A percentile compares a stretch with the other conserved stretches of the same genome.
Evolutionary conservation across 2,329 filamentous ascomycete species (phyloP).

Genomic region (Trichoderma citrinoviride): DNA sequence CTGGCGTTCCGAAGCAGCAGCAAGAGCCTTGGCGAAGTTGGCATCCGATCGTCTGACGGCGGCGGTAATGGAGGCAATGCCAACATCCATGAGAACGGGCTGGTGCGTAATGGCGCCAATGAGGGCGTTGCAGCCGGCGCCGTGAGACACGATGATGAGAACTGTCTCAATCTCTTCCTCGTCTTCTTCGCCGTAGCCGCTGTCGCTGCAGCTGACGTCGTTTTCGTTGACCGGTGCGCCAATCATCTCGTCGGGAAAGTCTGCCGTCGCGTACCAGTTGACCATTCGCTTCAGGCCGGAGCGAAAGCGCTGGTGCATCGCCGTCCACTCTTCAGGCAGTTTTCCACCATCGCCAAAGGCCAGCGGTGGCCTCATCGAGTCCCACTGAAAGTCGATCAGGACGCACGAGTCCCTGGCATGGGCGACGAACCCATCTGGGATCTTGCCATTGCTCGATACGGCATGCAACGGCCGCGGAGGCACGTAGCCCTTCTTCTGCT

Average conservation of each 20-base stretch:
- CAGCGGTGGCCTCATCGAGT: conserved; percentile 76
- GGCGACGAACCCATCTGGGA: conserved; percentile 82
- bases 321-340: conserved; percentile 90
- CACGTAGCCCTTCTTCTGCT: conserved; percentile 55
- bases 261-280: conserved; percentile 70
- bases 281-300: conserved; percentile 75
- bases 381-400: conserved; percentile 92
- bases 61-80: conserved; percentile 88
- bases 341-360: conserved; percentile 86
- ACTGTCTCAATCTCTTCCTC: conserved; percentile 72
- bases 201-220: conserved; percentile 29
- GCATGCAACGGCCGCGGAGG: conserved; percentile 81
- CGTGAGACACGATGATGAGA: conserved; percentile 86
- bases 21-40: conserved; percentile 38
- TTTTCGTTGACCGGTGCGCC: conserved; percentile 38
- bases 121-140: conserved; percentile 91
- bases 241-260: conserved; percentile 51
- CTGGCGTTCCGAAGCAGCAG: conserved; percentile 28
- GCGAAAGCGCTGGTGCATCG: conserved; percentile 89
- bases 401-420: conserved; percentile 87
- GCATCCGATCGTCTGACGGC: conserved; percentile 61
- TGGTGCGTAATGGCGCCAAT: conserved; percentile 90
- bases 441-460: conserved; percentile 73
- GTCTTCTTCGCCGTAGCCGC: conserved; percentile 37
- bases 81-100: conserved; percentile 85